Evolutionary conservation across 129 eudicot species (phyloP).

Genomic region (Flaveria brownii): DNA sequence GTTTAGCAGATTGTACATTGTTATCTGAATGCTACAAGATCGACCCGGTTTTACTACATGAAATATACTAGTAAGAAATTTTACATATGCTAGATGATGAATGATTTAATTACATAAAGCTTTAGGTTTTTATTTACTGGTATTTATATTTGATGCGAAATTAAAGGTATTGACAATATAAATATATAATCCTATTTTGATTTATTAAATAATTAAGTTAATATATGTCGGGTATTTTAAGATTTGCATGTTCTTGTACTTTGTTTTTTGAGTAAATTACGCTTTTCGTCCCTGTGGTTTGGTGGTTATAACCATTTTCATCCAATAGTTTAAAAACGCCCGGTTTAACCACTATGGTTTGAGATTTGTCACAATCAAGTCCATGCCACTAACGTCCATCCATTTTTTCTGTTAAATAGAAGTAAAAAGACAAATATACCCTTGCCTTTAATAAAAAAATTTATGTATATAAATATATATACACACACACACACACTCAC

Average conservation of each 20-base stretch:
- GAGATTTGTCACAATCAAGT: too few relatives aligned
- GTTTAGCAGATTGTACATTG: conserved; percentile 19
- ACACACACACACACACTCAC: too few relatives aligned
- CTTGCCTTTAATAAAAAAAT: too few relatives aligned
- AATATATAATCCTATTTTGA: background rate
- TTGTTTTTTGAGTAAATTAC: too few relatives aligned
- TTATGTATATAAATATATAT: too few relatives aligned
- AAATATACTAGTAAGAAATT: conserved; percentile 17
- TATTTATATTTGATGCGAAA: conserved; percentile 9
- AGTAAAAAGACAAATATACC: too few relatives aligned
- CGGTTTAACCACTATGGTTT: too few relatives aligned
- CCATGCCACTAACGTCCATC: too few relatives aligned
- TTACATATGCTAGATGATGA: conserved; percentile 27
- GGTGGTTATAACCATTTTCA: too few relatives aligned
- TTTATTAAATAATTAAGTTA: background rate
- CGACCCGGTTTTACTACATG: conserved; percentile 19
- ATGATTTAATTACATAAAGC: conserved; percentile 33
- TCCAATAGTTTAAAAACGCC: too few relatives aligned
- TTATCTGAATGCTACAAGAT: conserved; percentile 27
- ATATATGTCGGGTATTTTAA: background rate
- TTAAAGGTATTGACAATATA: conserved; percentile 2
- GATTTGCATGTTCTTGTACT: background rate
- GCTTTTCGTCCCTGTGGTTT: too few relatives aligned
- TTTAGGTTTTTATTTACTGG: conserved; percentile 19
- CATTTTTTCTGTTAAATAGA: too few relatives aligned